phyloP scores from a whole-genome alignment of 2,329 filamentous ascomycete species.

The Fusarium sp. region DNA sequence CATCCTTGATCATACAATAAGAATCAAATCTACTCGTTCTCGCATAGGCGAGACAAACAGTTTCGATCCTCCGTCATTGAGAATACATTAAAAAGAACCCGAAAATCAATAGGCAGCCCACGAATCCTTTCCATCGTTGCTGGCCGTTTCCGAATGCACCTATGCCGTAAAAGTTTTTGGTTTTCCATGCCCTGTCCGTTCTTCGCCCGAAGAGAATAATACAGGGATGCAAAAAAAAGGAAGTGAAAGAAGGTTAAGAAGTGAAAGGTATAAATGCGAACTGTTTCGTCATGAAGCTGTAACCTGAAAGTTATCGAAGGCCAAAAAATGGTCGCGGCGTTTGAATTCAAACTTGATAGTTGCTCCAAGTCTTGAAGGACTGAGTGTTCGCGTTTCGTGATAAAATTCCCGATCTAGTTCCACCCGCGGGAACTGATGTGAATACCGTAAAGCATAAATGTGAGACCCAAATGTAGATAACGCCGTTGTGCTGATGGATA shows the following conservation, averaged over 20 bases:
- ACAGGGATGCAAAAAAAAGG: conserved; percentile 16
- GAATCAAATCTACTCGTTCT: conserved; percentile 26
- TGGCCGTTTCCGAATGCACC: conserved; percentile 29
- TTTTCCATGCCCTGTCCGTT: conserved; percentile 24
- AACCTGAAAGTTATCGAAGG: conserved; percentile 31
- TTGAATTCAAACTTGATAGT: conserved; percentile 16
- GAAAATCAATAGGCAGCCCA: conserved; percentile 13
- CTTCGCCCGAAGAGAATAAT: conserved; percentile 20
- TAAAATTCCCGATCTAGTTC: conserved; percentile 25
- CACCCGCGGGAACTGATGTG: conserved; percentile 25
- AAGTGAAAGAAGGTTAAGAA: conserved; percentile 14
- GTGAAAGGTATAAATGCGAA: conserved; percentile 3
- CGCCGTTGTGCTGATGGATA: conserved; percentile 48
- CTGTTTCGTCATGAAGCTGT: conserved; percentile 13
- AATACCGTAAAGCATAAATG: conserved; percentile 42
- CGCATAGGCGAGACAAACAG: conserved; percentile 4
- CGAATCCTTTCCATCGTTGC: conserved; percentile 15
- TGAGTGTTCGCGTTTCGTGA: conserved; percentile 26
- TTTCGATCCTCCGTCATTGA: conserved; percentile 22
- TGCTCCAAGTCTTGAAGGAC: conserved; percentile 11
- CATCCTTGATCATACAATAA: conserved; percentile 35
- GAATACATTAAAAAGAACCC: conserved; percentile 32
- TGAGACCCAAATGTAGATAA: conserved; percentile 44
- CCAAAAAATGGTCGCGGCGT: conserved; percentile 8
- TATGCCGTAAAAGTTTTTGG: conserved; percentile 23